Evolutionary conservation across 2,329 filamentous ascomycete species (phyloP).

Genomic region (Cryoendolithus antarcticus): DNA sequence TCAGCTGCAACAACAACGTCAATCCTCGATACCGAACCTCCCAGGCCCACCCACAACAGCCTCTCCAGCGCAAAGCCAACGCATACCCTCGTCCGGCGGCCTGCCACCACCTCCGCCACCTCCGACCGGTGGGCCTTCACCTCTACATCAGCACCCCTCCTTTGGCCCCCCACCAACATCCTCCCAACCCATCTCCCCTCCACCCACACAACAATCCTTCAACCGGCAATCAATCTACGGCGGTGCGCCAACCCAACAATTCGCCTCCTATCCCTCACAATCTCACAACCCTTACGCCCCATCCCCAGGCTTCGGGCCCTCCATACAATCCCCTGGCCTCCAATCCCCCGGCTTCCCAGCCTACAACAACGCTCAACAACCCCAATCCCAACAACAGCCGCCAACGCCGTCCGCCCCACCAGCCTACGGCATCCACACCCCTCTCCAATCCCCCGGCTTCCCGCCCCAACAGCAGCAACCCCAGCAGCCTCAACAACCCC

Average conservation of each 20-base stretch:
- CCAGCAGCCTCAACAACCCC: constrained; percentile 9
- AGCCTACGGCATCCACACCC: constrained; percentile 22
- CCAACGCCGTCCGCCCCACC: constrained; percentile 23
- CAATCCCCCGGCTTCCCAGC: constrained; percentile 11
- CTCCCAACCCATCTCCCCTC: constrained; percentile 11
- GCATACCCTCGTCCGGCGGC: constrained; percentile 8
- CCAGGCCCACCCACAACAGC: constrained; percentile 12
- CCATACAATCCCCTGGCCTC: too few relatives aligned
- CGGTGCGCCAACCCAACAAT: constrained; percentile 10
- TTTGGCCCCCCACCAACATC: constrained; percentile 8
- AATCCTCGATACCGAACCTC: constrained; percentile 8
- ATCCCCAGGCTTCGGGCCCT: too few relatives aligned
- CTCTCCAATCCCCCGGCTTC: constrained; percentile 28
- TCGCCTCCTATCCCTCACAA: constrained; percentile 9
- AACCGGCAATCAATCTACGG: constrained; percentile 14
- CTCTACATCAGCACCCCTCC: constrained; percentile 10
- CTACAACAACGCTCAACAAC: constrained; percentile 5
- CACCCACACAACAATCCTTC: constrained; percentile 23
- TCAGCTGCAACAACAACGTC: constrained; percentile 2
- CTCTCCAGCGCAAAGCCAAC: constrained; percentile 6
- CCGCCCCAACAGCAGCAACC: constrained; percentile 12
- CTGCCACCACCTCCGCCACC: constrained; percentile 14
- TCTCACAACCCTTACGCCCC: too few relatives aligned
- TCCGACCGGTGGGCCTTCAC: constrained; percentile 7
- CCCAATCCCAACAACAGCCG: constrained; percentile 11